Evolutionary conservation across 2,329 filamentous ascomycete species (phyloP).

Genomic region (Tolypocladium endophyticum): DNA sequence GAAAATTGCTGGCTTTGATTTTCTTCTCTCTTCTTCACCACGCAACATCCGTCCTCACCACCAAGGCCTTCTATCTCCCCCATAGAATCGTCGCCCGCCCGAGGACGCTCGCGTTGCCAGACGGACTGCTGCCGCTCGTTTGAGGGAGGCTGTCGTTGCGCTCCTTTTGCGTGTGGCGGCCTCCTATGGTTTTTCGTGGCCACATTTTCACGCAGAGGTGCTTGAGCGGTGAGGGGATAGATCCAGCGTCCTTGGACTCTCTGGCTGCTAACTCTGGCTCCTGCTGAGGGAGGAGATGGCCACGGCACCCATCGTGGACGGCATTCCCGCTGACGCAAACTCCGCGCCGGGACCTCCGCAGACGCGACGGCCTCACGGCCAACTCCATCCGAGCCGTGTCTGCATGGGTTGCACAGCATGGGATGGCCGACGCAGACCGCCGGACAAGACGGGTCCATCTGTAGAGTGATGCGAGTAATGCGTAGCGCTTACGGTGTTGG

Average conservation of each 20-base stretch:
- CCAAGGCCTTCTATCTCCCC: constrained; percentile 8
- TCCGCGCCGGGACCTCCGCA: too few relatives aligned
- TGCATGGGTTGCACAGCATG: not conserved
- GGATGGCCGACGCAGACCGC: not conserved
- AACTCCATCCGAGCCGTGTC: not conserved
- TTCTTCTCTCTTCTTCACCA: constrained; percentile 12
- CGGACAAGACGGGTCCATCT: not conserved
- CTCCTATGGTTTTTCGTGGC: constrained; percentile 33
- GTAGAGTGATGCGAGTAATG: not conserved
- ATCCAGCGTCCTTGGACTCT: too few relatives aligned
- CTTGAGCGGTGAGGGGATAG: not conserved
- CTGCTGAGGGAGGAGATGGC: too few relatives aligned
- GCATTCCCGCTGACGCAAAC: not conserved
- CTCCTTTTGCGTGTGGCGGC: constrained; percentile 25
- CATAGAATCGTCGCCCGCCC: constrained; percentile 12
- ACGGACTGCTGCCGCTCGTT: constrained; percentile 27
- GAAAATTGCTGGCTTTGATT: constrained; percentile 1
- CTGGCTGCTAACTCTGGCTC: not conserved
- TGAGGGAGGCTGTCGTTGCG: constrained; percentile 29
- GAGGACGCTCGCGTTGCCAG: constrained; percentile 19
- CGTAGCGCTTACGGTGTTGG: not conserved
- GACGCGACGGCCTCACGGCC: not conserved
- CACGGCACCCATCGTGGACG: not conserved
- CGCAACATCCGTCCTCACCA: constrained; percentile 19
- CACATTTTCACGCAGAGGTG: constrained; percentile 16